These are phyloP conservation scores for Irpex sp. DNA, from an alignment of 1,284 basidiomycete genomes.

Conservation along the genomic window DNA sequence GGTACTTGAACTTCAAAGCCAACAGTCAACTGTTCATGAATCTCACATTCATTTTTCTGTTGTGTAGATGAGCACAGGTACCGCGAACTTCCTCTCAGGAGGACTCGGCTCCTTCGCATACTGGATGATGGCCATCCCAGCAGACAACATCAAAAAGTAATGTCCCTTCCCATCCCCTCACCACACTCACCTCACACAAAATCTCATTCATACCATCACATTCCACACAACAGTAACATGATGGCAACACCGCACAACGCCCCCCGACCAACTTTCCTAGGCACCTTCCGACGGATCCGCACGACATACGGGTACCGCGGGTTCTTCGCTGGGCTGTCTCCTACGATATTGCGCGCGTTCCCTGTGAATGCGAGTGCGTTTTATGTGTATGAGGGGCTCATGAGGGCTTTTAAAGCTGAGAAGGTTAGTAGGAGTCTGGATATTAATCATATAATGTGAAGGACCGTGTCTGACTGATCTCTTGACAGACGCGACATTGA, in stretches of 20 bases:
- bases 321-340: slow-evolving; percentile 58
- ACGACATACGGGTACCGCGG: slow-evolving; percentile 45
- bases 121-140: slow-evolving; percentile 69
- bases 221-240: slow-evolving; percentile 41
- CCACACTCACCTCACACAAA: too few relatives aligned
- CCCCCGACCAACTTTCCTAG: slow-evolving; percentile 41
- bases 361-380: slow-evolving; percentile 68
- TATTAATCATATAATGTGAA: too few relatives aligned
- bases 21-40: too few relatives aligned
- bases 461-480: too few relatives aligned
- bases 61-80: slow-evolving; percentile 50
- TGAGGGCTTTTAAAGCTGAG: slow-evolving; percentile 59
- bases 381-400: slow-evolving; percentile 65
- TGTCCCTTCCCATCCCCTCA: too few relatives aligned
- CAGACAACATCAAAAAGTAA: slow-evolving; percentile 81
- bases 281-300: slow-evolving; percentile 45
- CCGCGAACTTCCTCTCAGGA: slow-evolving; percentile 67
- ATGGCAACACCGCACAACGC: slow-evolving; percentile 46
- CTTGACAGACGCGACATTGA: not conserved
- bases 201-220: too few relatives aligned
- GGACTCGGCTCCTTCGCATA: slow-evolving; percentile 58
- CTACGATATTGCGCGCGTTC: slow-evolving; percentile 62
- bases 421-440: too few relatives aligned
- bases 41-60: too few relatives aligned
- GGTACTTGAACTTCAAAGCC: too few relatives aligned